Evolutionary conservation across 2,329 filamentous ascomycete genomes (phyloP).

Genomic region (Trichophyton rubrum): DNA sequence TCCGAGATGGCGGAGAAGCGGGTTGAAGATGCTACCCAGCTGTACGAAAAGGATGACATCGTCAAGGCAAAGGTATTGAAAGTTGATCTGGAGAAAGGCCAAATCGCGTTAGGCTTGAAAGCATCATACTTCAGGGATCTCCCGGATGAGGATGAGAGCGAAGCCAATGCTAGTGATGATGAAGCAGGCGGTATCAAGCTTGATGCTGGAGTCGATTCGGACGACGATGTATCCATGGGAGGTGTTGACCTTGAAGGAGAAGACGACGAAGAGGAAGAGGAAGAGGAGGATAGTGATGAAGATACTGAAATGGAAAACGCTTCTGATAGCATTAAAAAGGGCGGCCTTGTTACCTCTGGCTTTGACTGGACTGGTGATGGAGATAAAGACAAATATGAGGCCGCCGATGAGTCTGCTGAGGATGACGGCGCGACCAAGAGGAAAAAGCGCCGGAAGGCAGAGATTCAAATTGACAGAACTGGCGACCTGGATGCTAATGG

Average conservation of each 20-base stretch:
- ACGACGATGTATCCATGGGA: conserved; percentile 29
- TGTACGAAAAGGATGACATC: conserved; percentile 81
- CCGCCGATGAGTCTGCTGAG: conserved; percentile 25
- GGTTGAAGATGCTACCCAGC: conserved; percentile 71
- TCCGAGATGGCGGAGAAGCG: conserved; percentile 79
- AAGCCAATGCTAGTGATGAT: conserved; percentile 30
- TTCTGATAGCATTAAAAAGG: conserved; percentile 25
- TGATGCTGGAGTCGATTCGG: conserved; percentile 23
- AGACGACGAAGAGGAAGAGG: conserved; percentile 32
- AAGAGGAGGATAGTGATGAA: conserved; percentile 34
- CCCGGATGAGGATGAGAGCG: conserved; percentile 40
- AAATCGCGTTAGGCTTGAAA: conserved; percentile 83
- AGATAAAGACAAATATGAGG: conserved; percentile 27
- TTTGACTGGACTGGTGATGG: conserved; percentile 77
- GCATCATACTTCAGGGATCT: conserved; percentile 69
- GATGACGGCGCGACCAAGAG: conserved; percentile 38
- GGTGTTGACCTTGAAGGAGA: conserved; percentile 35
- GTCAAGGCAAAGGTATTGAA: conserved; percentile 85
- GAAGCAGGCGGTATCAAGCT: conserved; percentile 24
- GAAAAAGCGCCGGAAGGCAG: conserved; percentile 62
- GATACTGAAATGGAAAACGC: conserved; percentile 33
- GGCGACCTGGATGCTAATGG: conserved; percentile 83
- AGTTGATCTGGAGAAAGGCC: conserved; percentile 60
- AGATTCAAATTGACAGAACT: conserved; percentile 75
- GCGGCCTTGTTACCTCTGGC: conserved; percentile 57